Evolutionary conservation across 192 early-diverging fungal species (phyloP).

Genomic region (Spizellomyces punctatus): DNA sequence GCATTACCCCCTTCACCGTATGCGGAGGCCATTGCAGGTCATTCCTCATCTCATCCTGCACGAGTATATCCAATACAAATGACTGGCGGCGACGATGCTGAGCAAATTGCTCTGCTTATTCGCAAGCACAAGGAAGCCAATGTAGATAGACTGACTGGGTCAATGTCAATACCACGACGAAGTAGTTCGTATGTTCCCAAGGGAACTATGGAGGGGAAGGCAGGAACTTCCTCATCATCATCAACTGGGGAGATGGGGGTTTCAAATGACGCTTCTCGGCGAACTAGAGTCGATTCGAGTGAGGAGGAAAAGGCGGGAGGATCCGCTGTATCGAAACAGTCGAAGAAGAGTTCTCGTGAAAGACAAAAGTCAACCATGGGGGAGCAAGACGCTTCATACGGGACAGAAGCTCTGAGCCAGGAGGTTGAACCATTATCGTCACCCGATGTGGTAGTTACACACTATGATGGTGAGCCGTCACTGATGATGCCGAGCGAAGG

Average conservation of each 20-base stretch:
- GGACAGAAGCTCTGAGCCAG: too few species aligned
- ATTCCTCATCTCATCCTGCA: background rate
- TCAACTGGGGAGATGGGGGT: background rate
- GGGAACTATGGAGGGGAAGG: background rate
- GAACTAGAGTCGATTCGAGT: background rate
- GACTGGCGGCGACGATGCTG: slow-evolving; percentile 9
- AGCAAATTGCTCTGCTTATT: slow-evolving; percentile 29
- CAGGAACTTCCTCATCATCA: background rate
- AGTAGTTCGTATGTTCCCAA: slow-evolving; percentile 21
- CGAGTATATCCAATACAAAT: background rate
- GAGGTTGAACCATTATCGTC: background rate
- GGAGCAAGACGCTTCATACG: background rate
- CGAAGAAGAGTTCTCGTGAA: background rate
- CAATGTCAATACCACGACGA: slow-evolving; percentile 22
- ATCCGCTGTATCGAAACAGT: background rate
- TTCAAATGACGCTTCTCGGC: background rate
- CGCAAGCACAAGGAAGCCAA: slow-evolving; percentile 34
- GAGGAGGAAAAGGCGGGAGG: background rate
- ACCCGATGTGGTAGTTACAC: background rate
- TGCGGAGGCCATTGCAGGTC: background rate
- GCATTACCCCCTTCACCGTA: background rate
- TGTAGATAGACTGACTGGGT: slow-evolving; percentile 20
- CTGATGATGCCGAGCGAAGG: background rate
- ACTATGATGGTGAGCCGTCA: background rate
- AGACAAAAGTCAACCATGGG: too few species aligned